Conservation (phyloP, 441 rosid genomes). For the Adansonia gregorii region DNA sequence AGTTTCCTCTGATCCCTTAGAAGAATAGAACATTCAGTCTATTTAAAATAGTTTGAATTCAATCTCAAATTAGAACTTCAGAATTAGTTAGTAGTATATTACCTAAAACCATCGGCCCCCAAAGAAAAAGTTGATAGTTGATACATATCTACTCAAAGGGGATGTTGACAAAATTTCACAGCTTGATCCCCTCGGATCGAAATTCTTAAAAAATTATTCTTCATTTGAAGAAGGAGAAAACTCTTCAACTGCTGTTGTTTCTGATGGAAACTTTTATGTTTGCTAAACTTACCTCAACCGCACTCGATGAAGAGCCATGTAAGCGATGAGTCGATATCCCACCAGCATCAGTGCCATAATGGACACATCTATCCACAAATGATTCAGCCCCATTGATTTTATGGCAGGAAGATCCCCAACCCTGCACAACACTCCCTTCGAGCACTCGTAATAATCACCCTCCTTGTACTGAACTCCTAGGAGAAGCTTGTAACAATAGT, state of each 20-base stretch:
- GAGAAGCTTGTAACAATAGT: constrained; percentile 90
- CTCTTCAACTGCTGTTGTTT: constrained; percentile 39
- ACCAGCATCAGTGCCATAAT: constrained; percentile 86
- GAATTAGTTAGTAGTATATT: constrained; percentile 29
- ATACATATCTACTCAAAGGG: constrained; percentile 32
- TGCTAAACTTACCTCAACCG: constrained; percentile 47
- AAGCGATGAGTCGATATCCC: constrained; percentile 80
- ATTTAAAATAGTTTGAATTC: constrained; percentile 9
- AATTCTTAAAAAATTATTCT: constrained; percentile 44
- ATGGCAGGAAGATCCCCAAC: constrained; percentile 87
- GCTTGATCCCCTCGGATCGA: constrained; percentile 34
- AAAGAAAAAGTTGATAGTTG: constrained; percentile 17
- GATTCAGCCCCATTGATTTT: constrained; percentile 71
- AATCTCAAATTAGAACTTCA: constrained; percentile 20
- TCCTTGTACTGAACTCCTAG: constrained; percentile 83
- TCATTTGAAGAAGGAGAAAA: constrained; percentile 44
- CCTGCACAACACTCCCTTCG: constrained; percentile 69
- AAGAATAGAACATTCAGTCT: constrained; percentile 21
- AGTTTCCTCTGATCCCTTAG: constrained; percentile 22
- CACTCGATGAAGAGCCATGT: constrained; percentile 76
- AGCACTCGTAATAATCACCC: constrained; percentile 76
- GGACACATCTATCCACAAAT: constrained; percentile 79
- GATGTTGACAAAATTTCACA: constrained; percentile 34
- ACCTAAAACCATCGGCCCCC: constrained; percentile 5
- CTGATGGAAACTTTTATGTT: constrained; percentile 14